Base-by-base conservation (phyloP, 371 early-diverging fungal species). In the Mortierella polycephala region DNA sequence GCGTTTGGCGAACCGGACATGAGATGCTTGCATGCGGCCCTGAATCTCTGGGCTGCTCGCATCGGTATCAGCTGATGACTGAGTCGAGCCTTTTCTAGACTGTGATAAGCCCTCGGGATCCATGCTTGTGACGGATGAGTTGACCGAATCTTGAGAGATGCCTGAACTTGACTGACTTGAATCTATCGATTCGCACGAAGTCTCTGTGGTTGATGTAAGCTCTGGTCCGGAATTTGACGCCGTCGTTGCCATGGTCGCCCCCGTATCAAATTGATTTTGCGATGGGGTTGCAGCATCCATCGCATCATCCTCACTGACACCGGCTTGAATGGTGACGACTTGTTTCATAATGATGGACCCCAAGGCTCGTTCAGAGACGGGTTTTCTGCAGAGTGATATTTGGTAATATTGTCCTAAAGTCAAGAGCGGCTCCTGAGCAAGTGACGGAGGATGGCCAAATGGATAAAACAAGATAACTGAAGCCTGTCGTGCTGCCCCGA, bases 331-430 rank as follows among this genome's bases (percentile, higher is more conserved):
- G 16, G 71, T 67, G 11, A 71, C 55, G 10, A 68, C 49, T 53
- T 77, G 77, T 23, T 60, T 71, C 57, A 71, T 77, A 65, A 77
- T 67, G 16, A 77, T 77, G 41, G 72, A 56, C 3, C 77, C 77
- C 44, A 77, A 53, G 12, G 77, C 79, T 45, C 82, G 59, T 45
- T 77, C 77, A 7, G 82, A 64, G 5, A 70, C 82, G 12, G 82
- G 82, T 46, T 77, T 76, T 21, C 79, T 65, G 53, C 77, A 76
- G 45, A 82, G 70, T 16, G 71, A 74, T 39, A 77, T 77, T 50
- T 76, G 74, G 52, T 82, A 76, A 39, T 69, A 58, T 11, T 65
- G 58, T 6, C 67, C 74, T n/a, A 77, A 42, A 14, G 72, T 67
- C 53, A 67, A 21, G 56, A 71, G 54, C 1, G 77, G 77, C n/a